Conservation (phyloP, 768 basidiomycete species). For the Pilatotrama ljubarskyi region DNA sequence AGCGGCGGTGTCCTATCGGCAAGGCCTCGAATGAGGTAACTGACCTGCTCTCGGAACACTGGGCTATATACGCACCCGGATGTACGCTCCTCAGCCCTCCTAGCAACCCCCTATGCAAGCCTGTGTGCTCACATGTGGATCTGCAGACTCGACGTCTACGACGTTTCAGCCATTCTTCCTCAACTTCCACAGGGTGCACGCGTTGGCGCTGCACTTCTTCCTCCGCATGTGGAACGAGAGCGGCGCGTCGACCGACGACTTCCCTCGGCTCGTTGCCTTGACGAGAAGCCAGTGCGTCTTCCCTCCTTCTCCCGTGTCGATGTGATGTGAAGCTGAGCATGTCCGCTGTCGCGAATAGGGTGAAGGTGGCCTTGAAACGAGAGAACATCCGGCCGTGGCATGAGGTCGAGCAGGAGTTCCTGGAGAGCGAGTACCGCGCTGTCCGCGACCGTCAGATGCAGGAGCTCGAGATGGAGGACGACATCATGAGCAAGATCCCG, state of each 20-base stretch:
- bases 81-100: slow-evolving; percentile 48
- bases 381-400: slow-evolving; percentile 82
- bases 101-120: neutral
- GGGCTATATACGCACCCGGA: slow-evolving; percentile 83
- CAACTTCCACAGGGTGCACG: slow-evolving; percentile 79
- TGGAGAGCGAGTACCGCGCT: slow-evolving; percentile 81
- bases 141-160: slow-evolving; percentile 72
- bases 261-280: slow-evolving; percentile 73
- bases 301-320: neutral
- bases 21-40: slow-evolving; percentile 85
- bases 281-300: slow-evolving; percentile 75
- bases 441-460: slow-evolving; percentile 88
- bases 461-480: slow-evolving; percentile 86
- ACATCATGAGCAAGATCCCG: slow-evolving; percentile 80
- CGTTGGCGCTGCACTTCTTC: slow-evolving; percentile 82
- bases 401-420: slow-evolving; percentile 78
- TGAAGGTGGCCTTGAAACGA: slow-evolving; percentile 71
- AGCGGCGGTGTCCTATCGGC: slow-evolving; percentile 80
- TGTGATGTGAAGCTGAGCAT: neutral
- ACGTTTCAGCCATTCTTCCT: slow-evolving; percentile 87
- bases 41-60: slow-evolving; percentile 80
- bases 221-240: slow-evolving; percentile 93
- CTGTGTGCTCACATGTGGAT: slow-evolving; percentile 4
- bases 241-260: slow-evolving; percentile 73
- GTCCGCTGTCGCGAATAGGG: slow-evolving; percentile 41